These are phyloP conservation scores for Phytophthora tubulina DNA, from an alignment of 352 stramenopile genomes.

Conservation along the genomic window DNA sequence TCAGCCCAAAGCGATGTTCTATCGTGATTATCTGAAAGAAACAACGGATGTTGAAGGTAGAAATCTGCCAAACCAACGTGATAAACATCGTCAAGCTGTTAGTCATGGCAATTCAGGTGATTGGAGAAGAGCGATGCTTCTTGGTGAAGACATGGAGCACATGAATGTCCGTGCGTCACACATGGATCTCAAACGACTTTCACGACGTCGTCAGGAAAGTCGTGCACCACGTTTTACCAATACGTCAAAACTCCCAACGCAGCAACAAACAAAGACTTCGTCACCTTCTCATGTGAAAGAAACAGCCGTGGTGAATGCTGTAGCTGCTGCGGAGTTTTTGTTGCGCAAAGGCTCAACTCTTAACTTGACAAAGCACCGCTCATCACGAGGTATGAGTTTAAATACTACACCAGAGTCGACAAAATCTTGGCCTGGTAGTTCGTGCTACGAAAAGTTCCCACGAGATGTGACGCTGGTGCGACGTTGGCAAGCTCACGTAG, in stretches of 20 bases:
- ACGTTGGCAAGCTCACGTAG: slow-evolving; percentile 60
- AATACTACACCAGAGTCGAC: background rate
- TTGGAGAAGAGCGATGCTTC: slow-evolving; percentile 48
- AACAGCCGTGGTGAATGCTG: slow-evolving; percentile 41
- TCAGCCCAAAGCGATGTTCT: slow-evolving; percentile 69
- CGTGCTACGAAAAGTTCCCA: slow-evolving; percentile 32
- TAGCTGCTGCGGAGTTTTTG: slow-evolving; percentile 61
- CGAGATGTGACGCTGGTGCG: slow-evolving; percentile 47
- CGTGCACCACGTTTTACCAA: slow-evolving; percentile 5
- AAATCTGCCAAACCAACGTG: slow-evolving; percentile 13
- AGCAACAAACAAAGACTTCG: slow-evolving; percentile 6
- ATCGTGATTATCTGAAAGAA: slow-evolving; percentile 65
- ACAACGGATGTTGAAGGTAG: slow-evolving; percentile 9
- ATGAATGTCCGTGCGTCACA: slow-evolving; percentile 52
- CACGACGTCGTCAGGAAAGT: slow-evolving; percentile 38
- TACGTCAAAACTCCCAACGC: slow-evolving; percentile 8
- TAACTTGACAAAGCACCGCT: slow-evolving; percentile 7
- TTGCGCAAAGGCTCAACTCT: slow-evolving; percentile 30
- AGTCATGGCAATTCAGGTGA: slow-evolving; percentile 25
- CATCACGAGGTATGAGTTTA: slow-evolving; percentile 12
- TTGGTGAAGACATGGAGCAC: slow-evolving; percentile 44
- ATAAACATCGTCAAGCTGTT: slow-evolving; percentile 38
- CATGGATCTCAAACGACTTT: slow-evolving; percentile 55
- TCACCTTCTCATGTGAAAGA: slow-evolving; percentile 27
- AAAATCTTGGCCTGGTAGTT: slow-evolving; percentile 26